phyloP scores from a whole-genome alignment of 257 asterid genomes.

The Echium plantagineum region DNA sequence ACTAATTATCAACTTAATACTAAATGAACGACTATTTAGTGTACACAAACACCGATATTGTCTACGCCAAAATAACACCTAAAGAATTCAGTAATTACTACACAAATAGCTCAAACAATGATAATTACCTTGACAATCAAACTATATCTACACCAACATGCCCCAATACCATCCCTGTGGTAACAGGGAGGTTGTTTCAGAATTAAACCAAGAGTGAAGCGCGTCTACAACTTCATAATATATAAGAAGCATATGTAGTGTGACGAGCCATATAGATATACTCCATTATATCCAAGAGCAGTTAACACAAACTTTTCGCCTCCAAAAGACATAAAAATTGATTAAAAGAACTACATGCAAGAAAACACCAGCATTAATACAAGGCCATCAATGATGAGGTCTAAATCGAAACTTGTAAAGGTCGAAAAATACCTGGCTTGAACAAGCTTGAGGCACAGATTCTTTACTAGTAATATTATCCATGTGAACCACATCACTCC shows the following conservation, averaged over 20 bases:
- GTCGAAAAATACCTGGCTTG: conserved; percentile 43
- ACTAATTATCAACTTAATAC: background rate
- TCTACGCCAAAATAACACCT: background rate
- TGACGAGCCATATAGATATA: too few relatives aligned
- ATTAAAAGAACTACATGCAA: background rate
- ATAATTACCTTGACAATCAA: background rate
- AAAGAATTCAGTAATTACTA: background rate
- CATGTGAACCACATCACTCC: conserved; percentile 4
- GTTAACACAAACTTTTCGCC: too few relatives aligned
- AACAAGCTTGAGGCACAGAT: conserved; percentile 20
- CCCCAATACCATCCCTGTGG: too few relatives aligned
- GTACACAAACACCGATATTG: background rate
- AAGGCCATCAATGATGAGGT: background rate
- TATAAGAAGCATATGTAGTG: too few relatives aligned
- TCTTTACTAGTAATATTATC: conserved; percentile 15
- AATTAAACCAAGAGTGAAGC: too few relatives aligned
- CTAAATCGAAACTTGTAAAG: conserved; percentile 1
- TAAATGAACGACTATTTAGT: background rate
- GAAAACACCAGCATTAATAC: background rate
- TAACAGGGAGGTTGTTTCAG: too few relatives aligned
- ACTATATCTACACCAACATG: background rate
- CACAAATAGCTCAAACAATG: background rate
- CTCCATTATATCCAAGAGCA: too few relatives aligned
- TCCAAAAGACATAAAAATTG: too few relatives aligned
- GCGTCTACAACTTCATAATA: too few relatives aligned